Evolutionary conservation across 768 basidiomycete genomes (phyloP), one percentile per base, ranked within the genome.

Genomic region (Lentinula detonsa): DNA sequence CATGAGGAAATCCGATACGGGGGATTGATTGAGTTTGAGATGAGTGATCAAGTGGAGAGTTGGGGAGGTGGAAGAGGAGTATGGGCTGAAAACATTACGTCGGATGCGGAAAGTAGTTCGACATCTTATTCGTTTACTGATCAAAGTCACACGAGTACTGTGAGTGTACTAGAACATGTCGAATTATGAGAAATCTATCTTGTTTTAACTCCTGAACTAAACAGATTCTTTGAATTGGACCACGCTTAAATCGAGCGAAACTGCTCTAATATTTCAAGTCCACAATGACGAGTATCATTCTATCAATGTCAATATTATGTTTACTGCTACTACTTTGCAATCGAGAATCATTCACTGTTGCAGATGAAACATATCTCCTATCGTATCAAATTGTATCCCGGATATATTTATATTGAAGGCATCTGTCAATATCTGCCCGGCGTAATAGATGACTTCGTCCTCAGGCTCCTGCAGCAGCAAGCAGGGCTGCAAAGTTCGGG

Each of bases 1-100:
- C 90, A 92, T 63, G 78, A 77, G n/a, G 76, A 88, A 55, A 80
- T 91, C n/a, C 72, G 72, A 8, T 63, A 72, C 4, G 88, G 89
- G 0, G 86, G 82, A 0, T 70, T 78, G 7, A 70, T 91, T 15
- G 75, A 74, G 40, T 91, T 90, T 65, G 80, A 83, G 65, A 90
- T 92, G 89, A 84, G 79, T 54, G 76, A 74, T 4, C 68, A 68
- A 23, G 81, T 80, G 3, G 73, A 80, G 62, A 61, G 62, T 0
- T 85, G 83, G 82, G 77, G 63, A 56, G 59, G 65, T 33, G 62
- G 62, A 9, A 50, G 50, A 52, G 59, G 59, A 13, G 59, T 39
- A n/a, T 60, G 59, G 59, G 28, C 16, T 3, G 33, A n/a, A 1
- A 8, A 8, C 9, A 52, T 3, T 42, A 56, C 51, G 23, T 52